A percentile compares a stretch with the other conserved stretches of the same genome.
Evolutionary conservation across 1,284 basidiomycete species (phyloP).

Genomic region (Puccinia horiana): DNA sequence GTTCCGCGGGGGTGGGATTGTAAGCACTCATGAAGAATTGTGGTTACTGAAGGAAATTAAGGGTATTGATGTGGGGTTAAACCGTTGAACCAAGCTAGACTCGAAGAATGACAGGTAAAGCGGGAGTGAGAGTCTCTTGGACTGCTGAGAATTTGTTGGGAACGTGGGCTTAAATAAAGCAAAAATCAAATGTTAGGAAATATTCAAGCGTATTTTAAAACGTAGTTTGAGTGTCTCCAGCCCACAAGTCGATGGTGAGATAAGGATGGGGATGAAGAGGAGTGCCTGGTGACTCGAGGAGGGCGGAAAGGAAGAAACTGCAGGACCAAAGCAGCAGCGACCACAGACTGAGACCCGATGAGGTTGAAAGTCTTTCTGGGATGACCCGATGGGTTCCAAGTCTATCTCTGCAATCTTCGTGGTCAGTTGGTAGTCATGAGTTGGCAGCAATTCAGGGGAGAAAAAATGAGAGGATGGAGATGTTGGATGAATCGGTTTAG

Average conservation of each 20-base stretch:
- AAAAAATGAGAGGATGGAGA: neutral
- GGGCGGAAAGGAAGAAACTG: neutral
- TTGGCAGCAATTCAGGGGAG: neutral
- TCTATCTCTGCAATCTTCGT: neutral
- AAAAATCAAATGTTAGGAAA: neutral
- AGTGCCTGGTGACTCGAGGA: neutral
- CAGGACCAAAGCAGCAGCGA: slow-evolving; percentile 18
- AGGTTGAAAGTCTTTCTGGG: neutral
- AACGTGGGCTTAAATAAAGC: neutral
- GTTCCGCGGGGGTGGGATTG: neutral
- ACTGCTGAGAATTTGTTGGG: neutral
- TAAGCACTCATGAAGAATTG: neutral
- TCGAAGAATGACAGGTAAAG: neutral
- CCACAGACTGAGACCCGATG: neutral
- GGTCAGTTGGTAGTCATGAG: too few relatives aligned
- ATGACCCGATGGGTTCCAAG: neutral
- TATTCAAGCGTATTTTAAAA: slow-evolving; percentile 3
- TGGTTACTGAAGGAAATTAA: neutral
- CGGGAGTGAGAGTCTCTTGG: neutral
- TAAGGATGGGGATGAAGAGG: slow-evolving; percentile 4
- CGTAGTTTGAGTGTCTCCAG: slow-evolving; percentile 4
- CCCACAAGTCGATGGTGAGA: slow-evolving; percentile 9
- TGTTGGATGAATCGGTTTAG: slow-evolving; percentile 12
- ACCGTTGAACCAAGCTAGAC: too few relatives aligned
- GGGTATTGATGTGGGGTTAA: too few relatives aligned